A percentile compares a stretch with the other conserved stretches of the same genome.
phyloP scores from a whole-genome alignment of 345 rosid genomes.

The Balakata baccata region DNA sequence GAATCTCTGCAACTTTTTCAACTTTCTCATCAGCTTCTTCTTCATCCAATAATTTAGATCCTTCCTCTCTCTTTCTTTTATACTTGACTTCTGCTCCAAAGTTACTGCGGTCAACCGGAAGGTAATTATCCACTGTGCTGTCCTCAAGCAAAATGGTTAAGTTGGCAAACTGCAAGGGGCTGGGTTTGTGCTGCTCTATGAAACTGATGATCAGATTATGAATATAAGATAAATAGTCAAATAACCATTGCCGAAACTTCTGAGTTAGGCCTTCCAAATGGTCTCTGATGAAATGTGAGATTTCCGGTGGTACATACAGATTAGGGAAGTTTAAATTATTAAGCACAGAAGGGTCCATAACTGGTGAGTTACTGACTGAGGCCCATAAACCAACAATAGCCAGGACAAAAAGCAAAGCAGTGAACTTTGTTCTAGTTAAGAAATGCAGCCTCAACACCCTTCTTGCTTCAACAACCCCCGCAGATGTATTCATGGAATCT shows the following conservation, averaged over 20 bases:
- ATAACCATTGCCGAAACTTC: constrained; percentile 39
- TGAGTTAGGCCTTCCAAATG: constrained; percentile 32
- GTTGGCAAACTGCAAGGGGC: constrained; percentile 46
- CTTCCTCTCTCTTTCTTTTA: background rate
- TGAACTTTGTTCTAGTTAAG: constrained; percentile 37
- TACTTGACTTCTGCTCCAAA: background rate
- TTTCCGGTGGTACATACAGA: constrained; percentile 41
- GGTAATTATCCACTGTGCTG: constrained; percentile 22
- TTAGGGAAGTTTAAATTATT: constrained; percentile 29
- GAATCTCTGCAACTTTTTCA: constrained; percentile 1
- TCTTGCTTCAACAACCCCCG: constrained; percentile 27
- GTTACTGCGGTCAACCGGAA: constrained; percentile 18
- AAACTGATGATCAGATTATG: constrained; percentile 34
- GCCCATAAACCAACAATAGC: constrained; percentile 33
- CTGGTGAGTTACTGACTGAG: constrained; percentile 35
- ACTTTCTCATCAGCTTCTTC: background rate
- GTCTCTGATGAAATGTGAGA: constrained; percentile 35
- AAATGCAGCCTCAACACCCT: constrained; percentile 32
- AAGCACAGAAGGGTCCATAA: constrained; percentile 22
- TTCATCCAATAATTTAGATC: background rate
- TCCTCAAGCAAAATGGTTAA: constrained; percentile 44
- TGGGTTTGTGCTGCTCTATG: constrained; percentile 25
- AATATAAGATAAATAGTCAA: constrained; percentile 29
- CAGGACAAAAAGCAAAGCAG: constrained; percentile 41
- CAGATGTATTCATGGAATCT: constrained; percentile 4